A percentile compares a stretch with the other conserved stretches of the same genome.
phyloP scores from a whole-genome alignment of 2,329 filamentous ascomycete species.

The Chaetomiaceae sp. region DNA sequence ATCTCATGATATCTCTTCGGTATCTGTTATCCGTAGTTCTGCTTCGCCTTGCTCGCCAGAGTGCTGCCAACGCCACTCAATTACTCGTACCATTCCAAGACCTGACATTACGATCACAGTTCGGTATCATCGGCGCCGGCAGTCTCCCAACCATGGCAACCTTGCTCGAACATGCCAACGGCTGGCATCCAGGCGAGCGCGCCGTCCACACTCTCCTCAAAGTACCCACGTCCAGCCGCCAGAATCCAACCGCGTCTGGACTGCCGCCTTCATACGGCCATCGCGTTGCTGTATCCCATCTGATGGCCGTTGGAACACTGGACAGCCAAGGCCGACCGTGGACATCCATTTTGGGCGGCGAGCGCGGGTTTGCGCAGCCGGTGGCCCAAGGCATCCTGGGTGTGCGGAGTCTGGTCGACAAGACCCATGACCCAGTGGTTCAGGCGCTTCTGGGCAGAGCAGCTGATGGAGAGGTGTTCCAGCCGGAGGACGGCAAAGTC shows the following conservation, averaged over 20 bases:
- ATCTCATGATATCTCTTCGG: neutral
- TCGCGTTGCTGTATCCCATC: conserved; percentile 58
- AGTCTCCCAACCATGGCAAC: conserved; percentile 11
- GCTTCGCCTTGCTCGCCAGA: neutral
- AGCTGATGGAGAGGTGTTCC: conserved; percentile 40
- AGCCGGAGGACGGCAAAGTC: conserved; percentile 37
- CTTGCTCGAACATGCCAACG: conserved; percentile 24
- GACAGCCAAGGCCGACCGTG: conserved; percentile 64
- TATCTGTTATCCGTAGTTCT: neutral
- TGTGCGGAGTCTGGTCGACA: conserved; percentile 58
- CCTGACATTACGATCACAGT: neutral
- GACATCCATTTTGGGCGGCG: conserved; percentile 75
- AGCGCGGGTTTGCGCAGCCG: conserved; percentile 60
- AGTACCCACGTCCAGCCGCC: conserved; percentile 42
- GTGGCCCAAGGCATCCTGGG: conserved; percentile 62
- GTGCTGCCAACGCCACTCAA: neutral
- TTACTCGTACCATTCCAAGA: neutral
- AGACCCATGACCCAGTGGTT: conserved; percentile 64
- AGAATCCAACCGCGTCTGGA: conserved; percentile 64
- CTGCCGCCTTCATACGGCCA: conserved; percentile 58
- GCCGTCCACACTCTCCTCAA: conserved; percentile 60
- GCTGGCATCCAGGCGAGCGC: conserved; percentile 64
- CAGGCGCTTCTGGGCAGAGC: conserved; percentile 53
- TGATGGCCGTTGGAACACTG: conserved; percentile 69
- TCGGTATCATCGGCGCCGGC: neutral